These are phyloP conservation scores for Peronospora destructor DNA, from an alignment of 352 stramenopile species.

Conservation along the genomic window DNA sequence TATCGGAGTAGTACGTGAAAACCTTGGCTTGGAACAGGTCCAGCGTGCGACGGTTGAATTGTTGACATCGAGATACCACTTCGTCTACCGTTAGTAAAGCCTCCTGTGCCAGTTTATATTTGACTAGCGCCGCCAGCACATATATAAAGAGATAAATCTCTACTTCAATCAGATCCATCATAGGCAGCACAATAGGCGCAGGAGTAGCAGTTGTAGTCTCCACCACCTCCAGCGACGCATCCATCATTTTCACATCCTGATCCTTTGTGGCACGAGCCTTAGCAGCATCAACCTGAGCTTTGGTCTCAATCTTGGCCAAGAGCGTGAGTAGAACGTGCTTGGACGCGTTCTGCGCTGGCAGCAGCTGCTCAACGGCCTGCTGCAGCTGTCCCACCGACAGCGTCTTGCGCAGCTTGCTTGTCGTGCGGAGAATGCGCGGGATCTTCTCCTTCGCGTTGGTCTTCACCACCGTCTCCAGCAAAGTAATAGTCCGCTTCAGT, in stretches of 20 bases:
- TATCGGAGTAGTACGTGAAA: constrained; percentile 69
- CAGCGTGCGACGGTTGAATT: constrained; percentile 76
- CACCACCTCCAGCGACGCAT: constrained; percentile 32
- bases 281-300: constrained; percentile 19
- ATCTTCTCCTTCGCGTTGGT: constrained; percentile 85
- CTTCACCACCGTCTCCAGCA: constrained; percentile 73
- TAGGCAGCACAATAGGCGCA: constrained; percentile 31
- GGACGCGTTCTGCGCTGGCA: constrained; percentile 60
- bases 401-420: constrained; percentile 74
- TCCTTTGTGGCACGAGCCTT: constrained; percentile 14
- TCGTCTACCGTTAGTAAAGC: constrained; percentile 48
- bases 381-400: constrained; percentile 55
- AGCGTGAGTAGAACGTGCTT: constrained; percentile 46
- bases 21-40: constrained; percentile 76
- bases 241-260: constrained; percentile 55
- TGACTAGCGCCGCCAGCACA: constrained; percentile 63
- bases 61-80: constrained; percentile 53
- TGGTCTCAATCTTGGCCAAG: constrained; percentile 40
- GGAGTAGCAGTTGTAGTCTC: constrained; percentile 14
- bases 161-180: constrained; percentile 77
- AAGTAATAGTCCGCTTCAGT: constrained; percentile 61
- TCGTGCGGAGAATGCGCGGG: constrained; percentile 68
- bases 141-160: constrained; percentile 82
- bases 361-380: constrained; percentile 48
- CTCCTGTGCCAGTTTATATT: constrained; percentile 53